These are phyloP conservation scores for Wickerhamomyces sp. DNA, from an alignment of 1,139 yeast genomes.

Conservation along the genomic window DNA sequence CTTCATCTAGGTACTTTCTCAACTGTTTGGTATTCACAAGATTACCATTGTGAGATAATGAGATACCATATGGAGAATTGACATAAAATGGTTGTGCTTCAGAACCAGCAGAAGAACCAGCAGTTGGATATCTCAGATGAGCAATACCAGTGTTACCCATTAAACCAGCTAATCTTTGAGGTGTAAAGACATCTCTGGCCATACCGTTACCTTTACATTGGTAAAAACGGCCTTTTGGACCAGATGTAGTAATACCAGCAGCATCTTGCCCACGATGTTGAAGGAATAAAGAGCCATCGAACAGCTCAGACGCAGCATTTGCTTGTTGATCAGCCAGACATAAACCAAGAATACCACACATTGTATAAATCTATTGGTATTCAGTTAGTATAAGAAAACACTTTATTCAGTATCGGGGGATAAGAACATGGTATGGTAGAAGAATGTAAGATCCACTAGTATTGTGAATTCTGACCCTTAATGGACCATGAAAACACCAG, in stretches of 20 bases:
- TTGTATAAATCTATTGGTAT: conserved; percentile 22
- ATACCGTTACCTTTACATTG: conserved; percentile 99
- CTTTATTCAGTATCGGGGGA: not conserved
- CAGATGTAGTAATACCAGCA: conserved; percentile 98
- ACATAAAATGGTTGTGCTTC: conserved; percentile 99
- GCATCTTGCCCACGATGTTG: conserved; percentile 99
- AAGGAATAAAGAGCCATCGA: conserved; percentile 88
- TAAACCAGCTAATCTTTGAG: conserved; percentile 67
- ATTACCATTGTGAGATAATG: conserved; percentile 90
- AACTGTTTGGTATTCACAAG: conserved; percentile 81
- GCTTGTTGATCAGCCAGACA: conserved; percentile 71
- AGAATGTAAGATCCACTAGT: no score
- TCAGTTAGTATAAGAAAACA: conserved; percentile 1
- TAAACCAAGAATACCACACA: conserved; percentile 96
- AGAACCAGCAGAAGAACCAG: conserved; percentile 94
- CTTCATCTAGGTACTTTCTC: conserved; percentile 79
- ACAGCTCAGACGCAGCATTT: conserved; percentile 81
- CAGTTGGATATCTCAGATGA: conserved; percentile 95
- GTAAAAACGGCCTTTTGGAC: conserved; percentile 85
- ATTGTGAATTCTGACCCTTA: no score
- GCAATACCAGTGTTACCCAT: conserved; percentile 95
- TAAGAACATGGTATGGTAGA: not conserved
- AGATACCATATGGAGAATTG: conserved; percentile 92
- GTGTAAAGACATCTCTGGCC: conserved; percentile 97
- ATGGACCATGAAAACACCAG: no score